phyloP scores from a whole-genome alignment of 2,329 filamentous ascomycete species.

The Aspergillus texensis region DNA sequence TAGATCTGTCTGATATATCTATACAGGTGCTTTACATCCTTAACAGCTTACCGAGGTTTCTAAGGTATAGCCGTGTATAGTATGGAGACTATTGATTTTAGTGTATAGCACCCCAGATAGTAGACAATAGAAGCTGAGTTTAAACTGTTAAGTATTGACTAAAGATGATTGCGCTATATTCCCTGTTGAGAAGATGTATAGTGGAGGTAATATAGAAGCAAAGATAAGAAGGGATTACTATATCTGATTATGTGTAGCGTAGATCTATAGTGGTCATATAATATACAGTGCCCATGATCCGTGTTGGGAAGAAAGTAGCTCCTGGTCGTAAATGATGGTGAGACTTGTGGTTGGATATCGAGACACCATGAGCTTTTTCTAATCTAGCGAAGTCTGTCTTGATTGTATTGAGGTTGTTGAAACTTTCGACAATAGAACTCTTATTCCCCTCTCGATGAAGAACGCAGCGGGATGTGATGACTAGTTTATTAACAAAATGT shows the following conservation, averaged over 20 bases:
- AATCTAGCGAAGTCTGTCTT: background rate
- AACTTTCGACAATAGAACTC: background rate
- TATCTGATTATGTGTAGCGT: background rate
- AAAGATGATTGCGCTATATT: background rate
- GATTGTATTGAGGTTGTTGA: background rate
- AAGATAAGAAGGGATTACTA: background rate
- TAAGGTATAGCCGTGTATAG: background rate
- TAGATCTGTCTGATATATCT: no score
- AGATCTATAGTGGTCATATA: background rate
- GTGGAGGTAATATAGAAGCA: background rate
- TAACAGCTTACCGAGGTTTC: background rate
- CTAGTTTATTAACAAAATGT: background rate
- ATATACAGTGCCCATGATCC: background rate
- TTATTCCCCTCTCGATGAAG: background rate
- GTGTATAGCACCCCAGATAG: background rate
- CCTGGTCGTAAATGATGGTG: no score
- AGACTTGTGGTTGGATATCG: no score
- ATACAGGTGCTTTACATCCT: no score
- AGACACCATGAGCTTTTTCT: background rate
- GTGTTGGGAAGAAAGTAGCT: background rate
- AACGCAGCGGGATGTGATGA: background rate
- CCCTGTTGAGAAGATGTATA: background rate
- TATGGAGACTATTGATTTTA: background rate
- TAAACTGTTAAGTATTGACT: background rate
- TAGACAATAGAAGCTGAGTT: background rate